Evolutionary conservation across 2,329 filamentous ascomycete species (phyloP).

Genomic region (Ascochyta fabae): DNA sequence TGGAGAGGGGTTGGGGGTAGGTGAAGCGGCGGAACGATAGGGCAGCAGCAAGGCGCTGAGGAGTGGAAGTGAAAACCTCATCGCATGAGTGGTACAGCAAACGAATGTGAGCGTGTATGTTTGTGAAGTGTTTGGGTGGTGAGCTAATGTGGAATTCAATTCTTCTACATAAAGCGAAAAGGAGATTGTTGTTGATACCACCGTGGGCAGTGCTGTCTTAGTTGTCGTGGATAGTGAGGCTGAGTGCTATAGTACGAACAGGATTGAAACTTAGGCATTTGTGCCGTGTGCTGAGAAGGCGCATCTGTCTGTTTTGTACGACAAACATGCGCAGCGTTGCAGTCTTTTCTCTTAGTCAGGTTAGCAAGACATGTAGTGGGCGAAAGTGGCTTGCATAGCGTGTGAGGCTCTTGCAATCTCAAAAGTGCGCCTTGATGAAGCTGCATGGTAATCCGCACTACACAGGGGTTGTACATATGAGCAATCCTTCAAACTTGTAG

Average conservation of each 20-base stretch:
- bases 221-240: conserved; percentile 24
- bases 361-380: too few species aligned
- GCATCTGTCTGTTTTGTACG: too few species aligned
- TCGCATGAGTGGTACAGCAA: conserved; percentile 14
- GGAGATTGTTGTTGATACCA: conserved; percentile 14
- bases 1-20: conserved; percentile 13
- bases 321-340: too few species aligned
- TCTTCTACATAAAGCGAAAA: conserved; percentile 13
- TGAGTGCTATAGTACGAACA: conserved; percentile 16
- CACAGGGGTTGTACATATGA: too few species aligned
- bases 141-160: not conserved
- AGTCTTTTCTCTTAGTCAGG: too few species aligned
- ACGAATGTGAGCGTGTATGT: conserved; percentile 7
- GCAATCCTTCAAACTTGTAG: too few species aligned
- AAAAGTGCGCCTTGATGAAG: too few species aligned
- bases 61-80: conserved; percentile 20
- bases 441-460: too few species aligned
- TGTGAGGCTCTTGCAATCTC: too few species aligned
- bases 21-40: conserved; percentile 17
- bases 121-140: not conserved
- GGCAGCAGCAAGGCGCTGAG: conserved; percentile 21
- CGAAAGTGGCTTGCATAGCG: too few species aligned
- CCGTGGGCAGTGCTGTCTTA: not conserved
- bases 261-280: conserved; percentile 9
- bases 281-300: conserved; percentile 3